Conservation (phyloP, 2,329 filamentous ascomycete species). For the Amesomyces nigricolor region DNA sequence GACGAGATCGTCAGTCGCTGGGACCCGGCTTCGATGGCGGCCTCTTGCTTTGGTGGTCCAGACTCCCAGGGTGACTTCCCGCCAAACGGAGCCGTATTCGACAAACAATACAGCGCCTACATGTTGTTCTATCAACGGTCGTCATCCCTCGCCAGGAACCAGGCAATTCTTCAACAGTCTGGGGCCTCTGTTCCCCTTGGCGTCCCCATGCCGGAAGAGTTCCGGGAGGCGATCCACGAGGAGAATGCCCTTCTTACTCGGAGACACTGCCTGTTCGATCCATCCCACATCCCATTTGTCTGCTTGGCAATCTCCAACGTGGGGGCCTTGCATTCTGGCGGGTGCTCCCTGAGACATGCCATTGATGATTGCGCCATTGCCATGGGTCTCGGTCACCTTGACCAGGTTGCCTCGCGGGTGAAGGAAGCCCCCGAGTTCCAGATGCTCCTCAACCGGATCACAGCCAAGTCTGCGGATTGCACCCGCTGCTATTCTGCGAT, state of each 20-base stretch:
- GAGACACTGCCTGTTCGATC: constrained; percentile 74
- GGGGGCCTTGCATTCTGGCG: constrained; percentile 41
- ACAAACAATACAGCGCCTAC: constrained; percentile 82
- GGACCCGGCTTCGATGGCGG: constrained; percentile 66
- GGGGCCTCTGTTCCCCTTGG: constrained; percentile 38
- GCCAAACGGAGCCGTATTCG: constrained; percentile 43
- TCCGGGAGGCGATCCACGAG: constrained; percentile 56
- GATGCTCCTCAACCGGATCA: constrained; percentile 38
- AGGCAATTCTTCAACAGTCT: constrained; percentile 39
- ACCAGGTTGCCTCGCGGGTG: constrained; percentile 67
- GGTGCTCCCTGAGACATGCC: constrained; percentile 45
- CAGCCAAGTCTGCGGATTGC: constrained; percentile 45
- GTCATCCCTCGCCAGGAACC: constrained; percentile 54
- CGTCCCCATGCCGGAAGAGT: constrained; percentile 39
- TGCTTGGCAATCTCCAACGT: constrained; percentile 54
- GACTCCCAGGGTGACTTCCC: constrained; percentile 49
- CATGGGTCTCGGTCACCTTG: constrained; percentile 59
- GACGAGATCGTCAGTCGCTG: constrained; percentile 76
- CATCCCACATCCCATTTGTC: constrained; percentile 63
- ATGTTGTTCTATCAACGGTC: constrained; percentile 95
- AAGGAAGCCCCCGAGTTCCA: constrained; percentile 63
- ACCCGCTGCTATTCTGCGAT: constrained; percentile 52
- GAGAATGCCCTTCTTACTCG: constrained; percentile 71
- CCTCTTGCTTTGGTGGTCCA: constrained; percentile 72
- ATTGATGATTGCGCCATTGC: constrained; percentile 46